Evolutionary conservation across 768 basidiomycete genomes (phyloP).

Genomic region (Pulveroboletus sp.): DNA sequence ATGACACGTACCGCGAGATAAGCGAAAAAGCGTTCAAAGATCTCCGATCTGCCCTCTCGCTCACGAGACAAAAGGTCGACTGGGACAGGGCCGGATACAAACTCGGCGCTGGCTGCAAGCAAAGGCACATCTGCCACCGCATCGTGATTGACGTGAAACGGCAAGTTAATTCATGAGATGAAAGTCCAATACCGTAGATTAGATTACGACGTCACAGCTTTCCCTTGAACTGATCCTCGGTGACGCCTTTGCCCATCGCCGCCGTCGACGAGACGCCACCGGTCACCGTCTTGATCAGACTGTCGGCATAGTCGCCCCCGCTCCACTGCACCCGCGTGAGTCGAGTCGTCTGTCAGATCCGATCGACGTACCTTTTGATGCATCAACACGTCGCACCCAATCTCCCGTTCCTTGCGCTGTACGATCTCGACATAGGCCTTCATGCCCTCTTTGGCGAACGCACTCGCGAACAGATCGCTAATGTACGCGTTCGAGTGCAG

Average conservation of each 20-base stretch:
- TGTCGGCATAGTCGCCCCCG: conserved; percentile 90
- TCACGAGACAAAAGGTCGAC: conserved; percentile 91
- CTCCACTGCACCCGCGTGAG: conserved; percentile 63
- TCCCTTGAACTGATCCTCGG: conserved; percentile 75
- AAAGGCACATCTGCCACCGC: conserved; percentile 48
- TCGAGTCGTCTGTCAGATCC: conserved; percentile 9
- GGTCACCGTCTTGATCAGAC: conserved; percentile 90
- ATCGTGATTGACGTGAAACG: too few relatives aligned
- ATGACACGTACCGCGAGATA: conserved; percentile 83
- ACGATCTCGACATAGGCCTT: conserved; percentile 96
- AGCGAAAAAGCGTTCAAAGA: conserved; percentile 92
- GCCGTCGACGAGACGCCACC: conserved; percentile 95
- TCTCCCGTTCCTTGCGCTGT: conserved; percentile 87
- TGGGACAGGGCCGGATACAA: conserved; percentile 92
- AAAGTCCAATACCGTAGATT: too few relatives aligned
- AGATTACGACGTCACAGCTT: conserved; percentile 37
- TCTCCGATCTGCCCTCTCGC: conserved; percentile 82
- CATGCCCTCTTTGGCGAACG: conserved; percentile 94
- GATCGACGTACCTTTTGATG: conserved; percentile 80
- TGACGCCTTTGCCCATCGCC: conserved; percentile 99
- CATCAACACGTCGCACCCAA: conserved; percentile 93
- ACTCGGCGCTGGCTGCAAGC: conserved; percentile 70
- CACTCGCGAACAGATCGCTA: conserved; percentile 84
- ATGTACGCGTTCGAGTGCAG: conserved; percentile 98
- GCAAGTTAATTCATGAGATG: too few relatives aligned